phyloP scores from a whole-genome alignment of 2,329 filamentous ascomycete species.

The Hawksworthiomyces lignivorus region DNA sequence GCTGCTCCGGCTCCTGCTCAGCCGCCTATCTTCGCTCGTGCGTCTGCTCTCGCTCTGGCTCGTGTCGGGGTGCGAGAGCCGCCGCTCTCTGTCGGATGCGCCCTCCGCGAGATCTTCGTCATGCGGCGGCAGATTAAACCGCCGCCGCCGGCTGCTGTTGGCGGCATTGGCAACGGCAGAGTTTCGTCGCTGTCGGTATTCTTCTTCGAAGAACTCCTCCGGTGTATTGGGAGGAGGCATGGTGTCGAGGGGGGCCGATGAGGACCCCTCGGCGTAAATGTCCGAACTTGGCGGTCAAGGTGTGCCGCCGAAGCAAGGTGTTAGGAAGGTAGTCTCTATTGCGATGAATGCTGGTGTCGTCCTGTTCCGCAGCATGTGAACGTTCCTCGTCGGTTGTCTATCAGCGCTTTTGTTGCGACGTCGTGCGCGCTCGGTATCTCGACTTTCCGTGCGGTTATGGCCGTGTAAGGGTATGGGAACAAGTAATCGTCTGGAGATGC shows the following conservation, averaged over 20 bases:
- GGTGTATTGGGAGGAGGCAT: conserved; percentile 22
- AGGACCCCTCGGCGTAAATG: background rate
- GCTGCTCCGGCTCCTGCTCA: background rate
- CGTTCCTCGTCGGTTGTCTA: too few species aligned
- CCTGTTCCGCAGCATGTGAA: too few species aligned
- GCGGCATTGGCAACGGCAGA: conserved; percentile 1
- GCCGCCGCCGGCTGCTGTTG: background rate
- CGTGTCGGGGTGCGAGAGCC: background rate
- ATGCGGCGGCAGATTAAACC: conserved; percentile 5
- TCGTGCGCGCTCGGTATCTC: too few species aligned
- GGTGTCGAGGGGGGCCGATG: conserved; percentile 7
- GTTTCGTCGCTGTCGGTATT: conserved; percentile 8
- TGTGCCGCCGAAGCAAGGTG: too few species aligned
- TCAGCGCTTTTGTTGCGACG: too few species aligned
- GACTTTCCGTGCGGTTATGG: too few species aligned
- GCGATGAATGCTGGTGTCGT: too few species aligned
- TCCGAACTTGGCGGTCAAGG: too few species aligned
- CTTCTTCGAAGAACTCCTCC: conserved; percentile 14
- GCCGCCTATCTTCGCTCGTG: background rate
- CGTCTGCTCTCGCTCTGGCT: conserved; percentile 4
- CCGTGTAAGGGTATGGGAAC: too few species aligned
- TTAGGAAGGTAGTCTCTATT: too few species aligned
- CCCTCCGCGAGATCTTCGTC: conserved; percentile 8
- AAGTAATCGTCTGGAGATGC: too few species aligned
- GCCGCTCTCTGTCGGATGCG: background rate